Percentiles rank a stretch among this genome's conserved stretches.
These are phyloP conservation scores for Hypoxylon fragiforme DNA, from an alignment of 495 filamentous ascomycete species.

Conservation along the genomic window DNA sequence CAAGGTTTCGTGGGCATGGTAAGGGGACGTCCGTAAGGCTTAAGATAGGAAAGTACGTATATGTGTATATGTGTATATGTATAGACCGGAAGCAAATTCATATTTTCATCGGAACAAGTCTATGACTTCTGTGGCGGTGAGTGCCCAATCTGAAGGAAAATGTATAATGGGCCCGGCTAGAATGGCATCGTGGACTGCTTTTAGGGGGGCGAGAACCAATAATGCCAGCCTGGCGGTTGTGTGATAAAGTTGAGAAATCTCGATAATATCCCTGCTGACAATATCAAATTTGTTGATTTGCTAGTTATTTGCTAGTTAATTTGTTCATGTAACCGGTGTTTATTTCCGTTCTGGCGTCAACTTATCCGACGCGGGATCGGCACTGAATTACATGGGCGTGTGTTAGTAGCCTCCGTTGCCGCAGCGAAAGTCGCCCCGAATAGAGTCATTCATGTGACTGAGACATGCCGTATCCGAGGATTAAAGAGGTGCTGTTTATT, in stretches of 20 bases:
- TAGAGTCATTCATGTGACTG: slow-evolving; percentile 10
- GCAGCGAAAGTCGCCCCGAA: slow-evolving; percentile 30
- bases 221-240: neutral
- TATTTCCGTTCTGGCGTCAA: slow-evolving; percentile 25
- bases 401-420: slow-evolving; percentile 27
- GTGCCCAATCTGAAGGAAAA: slow-evolving; percentile 13
- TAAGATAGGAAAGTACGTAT: slow-evolving; percentile 1
- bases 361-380: slow-evolving; percentile 31
- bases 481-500: too few relatives aligned
- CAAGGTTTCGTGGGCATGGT: slow-evolving; percentile 1
- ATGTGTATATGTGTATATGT: neutral
- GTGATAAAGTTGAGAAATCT: slow-evolving; percentile 7
- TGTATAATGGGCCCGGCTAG: neutral
- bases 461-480: neutral
- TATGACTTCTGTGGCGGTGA: slow-evolving; percentile 20
- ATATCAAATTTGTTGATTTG: neutral
- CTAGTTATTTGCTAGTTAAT: neutral
- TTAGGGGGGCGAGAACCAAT: slow-evolving; percentile 14
- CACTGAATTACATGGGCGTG: slow-evolving; percentile 15
- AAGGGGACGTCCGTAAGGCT: slow-evolving; percentile 1
- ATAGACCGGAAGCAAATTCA: neutral
- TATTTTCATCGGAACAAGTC: too few relatives aligned
- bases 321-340: slow-evolving; percentile 2
- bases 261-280: slow-evolving; percentile 9
- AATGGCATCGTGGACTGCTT: slow-evolving; percentile 4